Evolutionary conservation across 1,284 basidiomycete genomes (phyloP), one percentile per base, ranked within the genome.

Genomic region (Ustilago tritici): DNA sequence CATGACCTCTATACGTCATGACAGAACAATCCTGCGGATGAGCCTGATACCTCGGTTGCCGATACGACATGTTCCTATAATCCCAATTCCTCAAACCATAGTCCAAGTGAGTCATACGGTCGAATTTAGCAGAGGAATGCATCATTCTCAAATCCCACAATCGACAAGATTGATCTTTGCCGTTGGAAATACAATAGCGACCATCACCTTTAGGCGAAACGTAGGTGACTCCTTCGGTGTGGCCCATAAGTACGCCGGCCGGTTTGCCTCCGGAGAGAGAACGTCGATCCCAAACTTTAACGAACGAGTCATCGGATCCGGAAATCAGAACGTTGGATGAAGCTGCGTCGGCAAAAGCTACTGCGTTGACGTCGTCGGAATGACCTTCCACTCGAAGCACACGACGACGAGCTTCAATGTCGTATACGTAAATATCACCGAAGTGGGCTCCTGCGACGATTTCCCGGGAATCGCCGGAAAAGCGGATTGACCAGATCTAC

Each of bases 131-230:
- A 79, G 90, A 92, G 62, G 89, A 90, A 46, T 91, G 89, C 95
- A 99, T 97, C 88, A 92, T 95, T 46, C 96, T 92, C 57, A 99
- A 88, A 87, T 99, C 96, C 93, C 96, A 99, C 35, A 99, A 87
- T 32, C 95, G 91, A 61, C 94, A 88, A 1, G 93, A 91, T 85
- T 98, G 96, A 85, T 99, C 97, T 87, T 99, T 99, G 56, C 95
- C 95, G 84, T 99, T 99, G n/a, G 93, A 95, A 41, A 98, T 92
- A 62, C 97, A 89, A 86, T 99, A 98, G 65, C 96, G 91, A 8
- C 95, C 96, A 82, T 99, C 97, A 12, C 94, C 88, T 61, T 87
- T 88, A 3, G 87, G 84, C 36, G 80, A 74, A 23, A 88, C 85
- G 52, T 81, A 87, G 9, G 85, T 86, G 56, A 86, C 78, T 15